Evolutionary conservation across 352 stramenopile genomes (phyloP), one percentile per base, ranked within the genome.

Genomic region (Phytophthora fragariaefolia): DNA sequence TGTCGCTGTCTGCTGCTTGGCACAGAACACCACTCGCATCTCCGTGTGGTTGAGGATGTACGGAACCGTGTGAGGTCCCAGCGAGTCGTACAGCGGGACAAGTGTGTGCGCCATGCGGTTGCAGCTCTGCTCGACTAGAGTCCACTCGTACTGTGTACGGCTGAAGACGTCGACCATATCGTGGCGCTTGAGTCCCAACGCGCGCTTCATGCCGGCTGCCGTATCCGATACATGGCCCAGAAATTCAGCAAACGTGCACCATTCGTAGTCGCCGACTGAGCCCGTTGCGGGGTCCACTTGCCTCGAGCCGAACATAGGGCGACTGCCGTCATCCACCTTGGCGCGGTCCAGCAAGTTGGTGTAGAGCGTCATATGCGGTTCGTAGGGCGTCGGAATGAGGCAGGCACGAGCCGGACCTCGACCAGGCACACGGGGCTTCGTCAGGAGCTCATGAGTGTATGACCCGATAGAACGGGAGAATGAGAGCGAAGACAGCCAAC

Each of bases 21-120:
- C 80, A 48, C 77, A 89, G 47, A 90, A 82, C 0, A 89, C 45
- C 13, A 88, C 79, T 9, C 72, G 66, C 79, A 90, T 78, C 57
- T 85, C 71, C 1, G 81, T 86, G 26, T 90, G 80, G 68, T 88
- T 85, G 46, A 89, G 60, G 58, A 92, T 85, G 55, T 75, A 87
- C 27, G 79, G 77, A 30, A 90, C 77, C 12, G 78, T 80, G n/a
- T 57, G 63, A 0, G 79, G 69, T 10, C 83, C 83, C 6, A 91
- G 61, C 24, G 83, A 90, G 52, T 90, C 79, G 59, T 91, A 93
- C n/a, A 93, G 69, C 56, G 85, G 83, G 58, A 91, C 82, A 51
- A 91, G 67, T 36, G 77, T 69, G 74, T 84, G 89, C 34, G 71
- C 56, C 79, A 88, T 89, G 66, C 80, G 83, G 65, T 89, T 89